Evolutionary conservation across 2,329 filamentous ascomycete genomes (phyloP).

Genomic region (Sphaerulina populicola): DNA sequence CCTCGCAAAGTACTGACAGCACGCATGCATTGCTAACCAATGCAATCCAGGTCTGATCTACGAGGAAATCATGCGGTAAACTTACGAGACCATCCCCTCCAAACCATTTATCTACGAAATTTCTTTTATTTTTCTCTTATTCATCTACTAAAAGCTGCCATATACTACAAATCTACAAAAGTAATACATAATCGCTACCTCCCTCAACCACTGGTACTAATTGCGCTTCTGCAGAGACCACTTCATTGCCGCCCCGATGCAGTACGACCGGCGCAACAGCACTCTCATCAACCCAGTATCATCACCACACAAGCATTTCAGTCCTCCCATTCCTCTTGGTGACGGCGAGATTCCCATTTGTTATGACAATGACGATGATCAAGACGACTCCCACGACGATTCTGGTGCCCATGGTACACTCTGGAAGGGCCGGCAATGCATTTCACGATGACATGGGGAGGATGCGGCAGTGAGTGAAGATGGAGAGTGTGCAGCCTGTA

Average conservation of each 20-base stretch:
- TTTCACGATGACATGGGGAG: constrained; percentile 19
- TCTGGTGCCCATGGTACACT: constrained; percentile 12
- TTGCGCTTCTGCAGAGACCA: constrained; percentile 12
- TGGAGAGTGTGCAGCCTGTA: background rate
- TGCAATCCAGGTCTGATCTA: constrained; percentile 66
- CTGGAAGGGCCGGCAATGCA: constrained; percentile 2
- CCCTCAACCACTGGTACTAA: constrained; percentile 16
- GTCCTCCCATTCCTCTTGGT: background rate
- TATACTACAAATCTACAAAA: constrained; percentile 11
- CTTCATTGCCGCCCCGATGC: constrained; percentile 13
- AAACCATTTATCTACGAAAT: constrained; percentile 16
- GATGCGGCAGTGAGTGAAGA: constrained; percentile 14
- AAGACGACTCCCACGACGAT: background rate
- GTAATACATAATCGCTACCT: constrained; percentile 5
- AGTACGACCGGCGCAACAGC: constrained; percentile 7
- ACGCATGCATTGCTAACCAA: constrained; percentile 1
- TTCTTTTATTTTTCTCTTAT: constrained; percentile 8
- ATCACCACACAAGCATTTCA: background rate
- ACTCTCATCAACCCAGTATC: background rate
- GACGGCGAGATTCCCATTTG: constrained; percentile 15
- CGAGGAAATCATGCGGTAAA: constrained; percentile 81
- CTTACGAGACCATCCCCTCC: constrained; percentile 4
- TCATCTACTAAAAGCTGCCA: background rate
- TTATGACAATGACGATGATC: background rate
- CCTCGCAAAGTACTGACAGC: background rate